A percentile compares a stretch with the other conserved stretches of the same genome.
Conservation (phyloP, 148 eudicot genomes). For the Camellia sinensis region DNA sequence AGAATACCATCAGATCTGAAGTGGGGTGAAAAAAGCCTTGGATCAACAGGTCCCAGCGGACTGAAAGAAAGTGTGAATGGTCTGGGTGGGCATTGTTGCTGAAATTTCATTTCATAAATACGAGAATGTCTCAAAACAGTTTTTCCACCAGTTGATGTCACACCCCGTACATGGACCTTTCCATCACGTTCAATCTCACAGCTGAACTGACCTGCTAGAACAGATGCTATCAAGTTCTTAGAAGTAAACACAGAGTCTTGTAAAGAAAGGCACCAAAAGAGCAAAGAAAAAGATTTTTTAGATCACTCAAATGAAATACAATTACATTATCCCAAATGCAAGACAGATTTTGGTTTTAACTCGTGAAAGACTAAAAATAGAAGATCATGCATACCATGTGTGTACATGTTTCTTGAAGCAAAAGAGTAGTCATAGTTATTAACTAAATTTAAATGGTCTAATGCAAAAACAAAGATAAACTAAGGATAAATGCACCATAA, state of each 20-base stretch:
- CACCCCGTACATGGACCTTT: slow-evolving; percentile 53
- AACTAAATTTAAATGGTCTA: background rate
- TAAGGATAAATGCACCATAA: background rate
- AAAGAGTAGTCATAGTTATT: no score
- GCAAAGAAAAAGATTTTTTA: background rate
- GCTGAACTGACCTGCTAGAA: slow-evolving; percentile 61
- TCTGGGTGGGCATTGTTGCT: slow-evolving; percentile 43
- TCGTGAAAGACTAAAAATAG: background rate
- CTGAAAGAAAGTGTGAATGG: slow-evolving; percentile 38
- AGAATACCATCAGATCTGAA: slow-evolving; percentile 45
- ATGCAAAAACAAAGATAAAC: background rate
- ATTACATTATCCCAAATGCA: background rate
- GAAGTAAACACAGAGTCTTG: background rate
- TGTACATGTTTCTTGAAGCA: background rate
- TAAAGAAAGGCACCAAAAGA: background rate
- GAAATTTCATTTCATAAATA: slow-evolving; percentile 38
- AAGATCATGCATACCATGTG: slow-evolving; percentile 1
- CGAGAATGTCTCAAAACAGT: slow-evolving; percentile 41
- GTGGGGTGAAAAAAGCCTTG: slow-evolving; percentile 36
- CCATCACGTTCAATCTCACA: slow-evolving; percentile 80
- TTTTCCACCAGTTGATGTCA: slow-evolving; percentile 46
- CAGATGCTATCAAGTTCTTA: background rate
- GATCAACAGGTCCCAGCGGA: slow-evolving; percentile 44
- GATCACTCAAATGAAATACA: background rate
- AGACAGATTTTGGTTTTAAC: background rate